Base-by-base conservation (phyloP, 208 protist species). In the Acanthamoeba sp. region DNA sequence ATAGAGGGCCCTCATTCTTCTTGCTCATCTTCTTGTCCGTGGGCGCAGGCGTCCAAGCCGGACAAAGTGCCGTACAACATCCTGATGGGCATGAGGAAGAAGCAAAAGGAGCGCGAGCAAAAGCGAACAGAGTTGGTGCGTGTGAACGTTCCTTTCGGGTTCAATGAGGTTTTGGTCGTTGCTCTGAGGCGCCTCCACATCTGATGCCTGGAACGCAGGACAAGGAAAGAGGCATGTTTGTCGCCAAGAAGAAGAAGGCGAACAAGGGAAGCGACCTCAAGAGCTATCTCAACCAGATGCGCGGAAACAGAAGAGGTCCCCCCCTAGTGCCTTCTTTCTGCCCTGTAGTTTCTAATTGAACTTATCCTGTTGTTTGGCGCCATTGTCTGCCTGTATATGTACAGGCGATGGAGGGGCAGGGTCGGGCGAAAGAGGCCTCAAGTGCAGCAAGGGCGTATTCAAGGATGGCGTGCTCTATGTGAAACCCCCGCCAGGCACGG, bases 381-480 rank as follows among this genome's bases (percentile, higher is more conserved):
- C 12, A 62, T 69, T 20, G 59, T 4, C 59, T 6, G 9, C 5
- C 9, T 34, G 20, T 9, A 4, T 27, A 32, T 6, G 9, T 9
- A 69, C 59, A 48, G 73, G 73, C 5, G 36, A 52, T 20, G 34
- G 36, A 38, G 73, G 73, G 24, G 40, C 29, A 24, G 40, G 32
- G 6, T 52, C 36, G 10, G 73, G 73, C 24, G 73, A 82, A 32
- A 34, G 73, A 82, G 73, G 73, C 6, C 73, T 82, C 36, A 82
- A 82, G 29, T 38, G 36, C 73, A 52, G 36, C 73, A 48, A 38
- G 22, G 73, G 73, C 14, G 32, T 82, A 12, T 82, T 52, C 73
- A 38, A 48, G 10, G 40, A 82, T 38, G 73, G 73, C 29, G 73
- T 82, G 73, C 73, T 82, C 73, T 82, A 82, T 24, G 73, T 82